phyloP scores from a whole-genome alignment of 1,284 basidiomycete species.

The Pulchroboletus neoregius region DNA sequence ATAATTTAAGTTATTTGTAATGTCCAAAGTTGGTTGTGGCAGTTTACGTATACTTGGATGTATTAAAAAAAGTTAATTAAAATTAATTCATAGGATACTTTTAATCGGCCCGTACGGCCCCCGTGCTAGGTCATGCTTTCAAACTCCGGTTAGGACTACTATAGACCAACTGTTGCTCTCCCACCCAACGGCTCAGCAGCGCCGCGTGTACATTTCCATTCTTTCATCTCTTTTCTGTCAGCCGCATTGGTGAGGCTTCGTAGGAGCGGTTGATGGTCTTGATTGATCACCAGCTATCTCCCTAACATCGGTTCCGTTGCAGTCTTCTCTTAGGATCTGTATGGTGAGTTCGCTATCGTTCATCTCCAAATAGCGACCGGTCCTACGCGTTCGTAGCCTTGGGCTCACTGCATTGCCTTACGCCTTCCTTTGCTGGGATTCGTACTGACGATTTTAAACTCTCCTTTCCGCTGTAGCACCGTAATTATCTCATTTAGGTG shows the following conservation, averaged over 20 bases:
- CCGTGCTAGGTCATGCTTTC: neutral
- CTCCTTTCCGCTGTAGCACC: constrained; percentile 26
- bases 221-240: constrained; percentile 12
- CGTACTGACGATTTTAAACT: constrained; percentile 19
- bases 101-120: neutral
- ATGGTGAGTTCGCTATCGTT: constrained; percentile 26
- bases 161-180: neutral
- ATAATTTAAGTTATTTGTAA: constrained; percentile 5
- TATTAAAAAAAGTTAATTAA: too few species aligned
- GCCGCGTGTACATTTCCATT: constrained; percentile 18
- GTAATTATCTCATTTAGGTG: constrained; percentile 31
- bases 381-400: constrained; percentile 35
- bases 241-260: constrained; percentile 1
- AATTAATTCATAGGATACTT: too few species aligned
- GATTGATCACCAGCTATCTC: constrained; percentile 21
- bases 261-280: constrained; percentile 26
- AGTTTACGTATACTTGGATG: too few species aligned
- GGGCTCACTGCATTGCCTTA: constrained; percentile 37
- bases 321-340: constrained; percentile 15
- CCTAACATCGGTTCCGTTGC: constrained; percentile 3
- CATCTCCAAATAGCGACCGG: constrained; percentile 11
- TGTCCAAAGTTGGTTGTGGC: constrained; percentile 10
- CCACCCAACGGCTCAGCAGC: constrained; percentile 11
- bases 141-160: too few species aligned
- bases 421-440: constrained; percentile 19